Base-by-base conservation (phyloP, 306 rosid species). In the Dryas alaskensis region DNA sequence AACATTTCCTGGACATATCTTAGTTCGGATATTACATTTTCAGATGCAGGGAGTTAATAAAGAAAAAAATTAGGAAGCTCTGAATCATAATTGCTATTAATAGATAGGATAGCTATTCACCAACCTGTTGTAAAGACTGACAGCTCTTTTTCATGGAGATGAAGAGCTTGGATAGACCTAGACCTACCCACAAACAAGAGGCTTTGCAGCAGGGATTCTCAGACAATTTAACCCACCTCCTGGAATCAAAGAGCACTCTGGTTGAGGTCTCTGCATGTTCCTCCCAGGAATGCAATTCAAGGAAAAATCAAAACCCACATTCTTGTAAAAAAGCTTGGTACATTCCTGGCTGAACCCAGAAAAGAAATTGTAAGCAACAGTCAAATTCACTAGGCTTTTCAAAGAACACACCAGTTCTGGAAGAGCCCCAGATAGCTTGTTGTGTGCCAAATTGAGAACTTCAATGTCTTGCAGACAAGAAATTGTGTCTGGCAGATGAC, bases 311-410 rank as follows among this genome's bases (percentile, higher is more conserved):
- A 92, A 94, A 6, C 97, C 95, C 65, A 87, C 88, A 81, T 92
- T 89, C 78, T 88, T 83, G 60, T 83, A 68, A 67, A 47, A 74
- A 48, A 86, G 86, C 76, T 69, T 87, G 55, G 84, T 65, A 44
- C 99, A 95, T 78, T 87, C 92, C 67, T 87, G 90, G 69, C 90
- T 90, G 57, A 95, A 84, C 87, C 99, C 99, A 73, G 98, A 95
- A 78, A 95, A 88, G 96, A 95, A 95, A 76, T 95, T 95, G 84
- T 83, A 90, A 39, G 99, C 84, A 65, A 95, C 95, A 0, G 93
- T 89, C 60, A 95, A 77, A 89, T 95, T 95, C 67, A 87, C 50
- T 13, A 95, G 83, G 73, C 84, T 92, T 58, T 76, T 84, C 65
- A 92, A 58, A 22, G 92, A 86, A 75, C 99, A 95, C 7, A 95